Percentiles rank a stretch among this genome's conserved stretches.
Evolutionary conservation across 2,329 filamentous ascomycete genomes (phyloP).

Genomic region (Trichoderma sp.): DNA sequence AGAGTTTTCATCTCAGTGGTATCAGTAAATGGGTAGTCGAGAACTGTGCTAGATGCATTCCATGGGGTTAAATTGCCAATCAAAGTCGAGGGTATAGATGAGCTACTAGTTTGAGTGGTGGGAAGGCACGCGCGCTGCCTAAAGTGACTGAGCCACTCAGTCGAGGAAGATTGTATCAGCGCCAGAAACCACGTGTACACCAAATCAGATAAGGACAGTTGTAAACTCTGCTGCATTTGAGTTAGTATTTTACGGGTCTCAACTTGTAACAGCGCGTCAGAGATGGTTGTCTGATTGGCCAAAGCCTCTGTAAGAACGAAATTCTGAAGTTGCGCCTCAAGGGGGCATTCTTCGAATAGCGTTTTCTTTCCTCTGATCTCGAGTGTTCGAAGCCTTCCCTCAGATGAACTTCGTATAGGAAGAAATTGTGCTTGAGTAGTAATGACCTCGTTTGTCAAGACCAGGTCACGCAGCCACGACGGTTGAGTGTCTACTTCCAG

Average conservation of each 20-base stretch:
- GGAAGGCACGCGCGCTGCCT: not conserved
- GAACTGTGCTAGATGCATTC: not conserved
- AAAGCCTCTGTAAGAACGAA: not conserved
- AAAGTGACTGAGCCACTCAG: not conserved
- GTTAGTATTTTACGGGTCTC: not conserved
- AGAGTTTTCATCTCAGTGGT: not conserved
- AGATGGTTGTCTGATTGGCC: not conserved
- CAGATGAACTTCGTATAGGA: not conserved
- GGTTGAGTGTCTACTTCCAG: not conserved
- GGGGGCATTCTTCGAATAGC: not conserved
- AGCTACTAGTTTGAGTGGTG: not conserved
- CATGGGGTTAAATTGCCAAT: not conserved
- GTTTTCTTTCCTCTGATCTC: not conserved
- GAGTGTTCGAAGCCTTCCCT: not conserved
- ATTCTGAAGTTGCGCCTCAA: not conserved
- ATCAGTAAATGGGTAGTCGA: not conserved
- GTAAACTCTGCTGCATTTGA: not conserved
- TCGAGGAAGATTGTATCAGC: not conserved
- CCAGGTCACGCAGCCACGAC: slow-evolving; percentile 35
- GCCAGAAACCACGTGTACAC: not conserved
- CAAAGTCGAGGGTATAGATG: not conserved
- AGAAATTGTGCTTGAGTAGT: not conserved
- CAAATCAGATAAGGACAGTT: not conserved
- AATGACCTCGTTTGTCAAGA: not conserved
- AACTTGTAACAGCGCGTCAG: not conserved